Evolutionary conservation across 2,329 filamentous ascomycete species (phyloP), one percentile per base, ranked within the genome.

Genomic region (Verticillium klebahnii): DNA sequence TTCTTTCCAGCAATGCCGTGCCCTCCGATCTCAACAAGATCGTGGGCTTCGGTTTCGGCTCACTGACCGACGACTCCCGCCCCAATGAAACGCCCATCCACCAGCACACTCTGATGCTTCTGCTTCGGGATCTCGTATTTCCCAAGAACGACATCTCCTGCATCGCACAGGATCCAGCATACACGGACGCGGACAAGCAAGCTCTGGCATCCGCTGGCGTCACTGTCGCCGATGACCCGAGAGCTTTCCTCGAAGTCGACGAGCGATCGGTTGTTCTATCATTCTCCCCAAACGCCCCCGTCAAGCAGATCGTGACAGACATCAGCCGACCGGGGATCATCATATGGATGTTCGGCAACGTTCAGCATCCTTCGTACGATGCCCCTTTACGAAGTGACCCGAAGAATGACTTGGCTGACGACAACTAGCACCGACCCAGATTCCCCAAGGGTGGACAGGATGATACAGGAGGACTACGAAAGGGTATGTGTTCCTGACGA

Each of bases 301-400:
- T 68, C 17, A 64, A 60, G 34, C 67, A 68, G 59, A 61, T 68
- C 34, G 58, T 65, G 11, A 57, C 64, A 1, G 67, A 68, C 19
- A 45, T 67, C 34, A 25, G 57, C 29, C 54, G 65, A 40, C 66
- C 67, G 15, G 66, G 63, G 2, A 59, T 61, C 50, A 65, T 67
- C 61, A 62, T 67, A 1, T 68, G 67, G 63, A 17, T 52, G 45
- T 25, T 19, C 45, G 45, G 45, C 11, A 52, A 19, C 19, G 19
- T 25, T 23, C 11, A 23, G 11, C 19, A 52, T 25, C 45, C 45
- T 52, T 52, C 45, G 45, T 52, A 52, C n/a, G 45, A 45, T 8
- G 19, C 15, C 39, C 39, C 8, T 45, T 29, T 29, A 5, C 29
- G 29, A 29, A 14, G 1, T 11, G 34, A 36, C 14, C 34, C 8